Conservation (phyloP, 495 filamentous ascomycete species). For the Jackrogersella minutella region DNA sequence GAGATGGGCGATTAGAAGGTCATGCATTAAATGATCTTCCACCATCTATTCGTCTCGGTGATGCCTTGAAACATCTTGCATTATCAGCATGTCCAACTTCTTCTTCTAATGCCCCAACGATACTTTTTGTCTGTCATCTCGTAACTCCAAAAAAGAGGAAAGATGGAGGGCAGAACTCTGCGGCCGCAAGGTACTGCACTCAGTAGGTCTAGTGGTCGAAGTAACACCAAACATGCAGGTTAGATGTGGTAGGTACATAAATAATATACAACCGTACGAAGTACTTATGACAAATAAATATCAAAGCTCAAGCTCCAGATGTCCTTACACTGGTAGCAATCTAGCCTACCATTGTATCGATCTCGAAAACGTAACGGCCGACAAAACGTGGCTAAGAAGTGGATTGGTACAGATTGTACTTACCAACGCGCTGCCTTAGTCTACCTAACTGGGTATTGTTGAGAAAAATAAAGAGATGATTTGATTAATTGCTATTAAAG, state of each 20-base stretch:
- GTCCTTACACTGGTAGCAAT: too few relatives aligned
- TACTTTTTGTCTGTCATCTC: background rate
- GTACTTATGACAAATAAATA: slow-evolving; percentile 21
- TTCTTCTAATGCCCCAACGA: background rate
- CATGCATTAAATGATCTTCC: slow-evolving; percentile 17
- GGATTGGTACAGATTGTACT: background rate
- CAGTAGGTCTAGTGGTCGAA: slow-evolving; percentile 23
- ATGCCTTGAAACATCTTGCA: slow-evolving; percentile 16
- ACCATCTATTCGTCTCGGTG: slow-evolving; percentile 15
- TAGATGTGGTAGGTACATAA: slow-evolving; percentile 11
- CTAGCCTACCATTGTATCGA: background rate
- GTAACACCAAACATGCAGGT: slow-evolving; percentile 32
- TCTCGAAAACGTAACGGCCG: background rate
- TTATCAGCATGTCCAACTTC: slow-evolving; percentile 11
- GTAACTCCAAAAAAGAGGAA: background rate
- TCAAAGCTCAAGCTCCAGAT: background rate
- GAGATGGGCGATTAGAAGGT: slow-evolving; percentile 27
- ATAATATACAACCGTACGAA: background rate
- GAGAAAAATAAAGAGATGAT: slow-evolving; percentile 10
- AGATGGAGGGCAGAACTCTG: background rate
- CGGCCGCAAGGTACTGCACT: slow-evolving; percentile 15
- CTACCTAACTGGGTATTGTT: too few relatives aligned
- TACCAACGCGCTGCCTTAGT: too few relatives aligned
- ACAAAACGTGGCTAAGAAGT: background rate
- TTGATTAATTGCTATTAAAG: slow-evolving; percentile 3